These are phyloP conservation scores for Candida yuanshanica DNA, from an alignment of 805 yeast genomes.

Conservation along the genomic window DNA sequence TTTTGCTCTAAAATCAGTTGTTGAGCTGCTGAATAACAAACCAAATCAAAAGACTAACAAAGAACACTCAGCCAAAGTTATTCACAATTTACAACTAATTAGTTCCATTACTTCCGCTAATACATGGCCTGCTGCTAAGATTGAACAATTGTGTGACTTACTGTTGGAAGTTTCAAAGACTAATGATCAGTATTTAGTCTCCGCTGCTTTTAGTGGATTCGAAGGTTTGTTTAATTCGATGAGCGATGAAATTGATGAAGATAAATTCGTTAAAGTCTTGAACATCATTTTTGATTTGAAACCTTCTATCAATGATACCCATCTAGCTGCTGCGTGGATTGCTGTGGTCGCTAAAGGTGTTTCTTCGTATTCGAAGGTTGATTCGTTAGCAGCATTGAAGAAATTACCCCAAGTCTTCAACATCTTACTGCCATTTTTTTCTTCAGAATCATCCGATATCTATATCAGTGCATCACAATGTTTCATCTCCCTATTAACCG, in stretches of 20 bases:
- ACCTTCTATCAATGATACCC: slow-evolving; percentile 78
- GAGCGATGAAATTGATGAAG: slow-evolving; percentile 53
- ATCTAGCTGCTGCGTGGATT: slow-evolving; percentile 90
- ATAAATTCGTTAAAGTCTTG: slow-evolving; percentile 57
- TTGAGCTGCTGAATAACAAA: slow-evolving; percentile 34
- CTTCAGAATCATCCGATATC: slow-evolving; percentile 59
- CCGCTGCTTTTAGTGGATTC: slow-evolving; percentile 77
- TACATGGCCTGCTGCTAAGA: slow-evolving; percentile 73
- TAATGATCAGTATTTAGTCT: slow-evolving; percentile 78
- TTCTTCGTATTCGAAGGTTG: slow-evolving; percentile 46
- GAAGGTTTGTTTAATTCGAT: slow-evolving; percentile 71
- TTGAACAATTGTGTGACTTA: slow-evolving; percentile 70
- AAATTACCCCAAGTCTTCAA: slow-evolving; percentile 54
- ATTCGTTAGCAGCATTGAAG: slow-evolving; percentile 45
- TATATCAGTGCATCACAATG: slow-evolving; percentile 81
- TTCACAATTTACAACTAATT: slow-evolving; percentile 76
- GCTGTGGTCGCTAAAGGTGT: slow-evolving; percentile 88
- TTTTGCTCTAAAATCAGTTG: slow-evolving; percentile 52
- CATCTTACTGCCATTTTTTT: slow-evolving; percentile 56
- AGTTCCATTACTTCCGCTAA: slow-evolving; percentile 62
- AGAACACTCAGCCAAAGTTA: slow-evolving; percentile 51
- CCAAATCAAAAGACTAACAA: slow-evolving; percentile 34
- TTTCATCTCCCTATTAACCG: slow-evolving; percentile 67
- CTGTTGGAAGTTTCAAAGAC: slow-evolving; percentile 73
- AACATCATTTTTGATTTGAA: slow-evolving; percentile 70